Percentiles rank a stretch among this genome's conserved stretches.
phyloP scores from a whole-genome alignment of 169 alveolate genomes.

The Blepharisma undulans region DNA sequence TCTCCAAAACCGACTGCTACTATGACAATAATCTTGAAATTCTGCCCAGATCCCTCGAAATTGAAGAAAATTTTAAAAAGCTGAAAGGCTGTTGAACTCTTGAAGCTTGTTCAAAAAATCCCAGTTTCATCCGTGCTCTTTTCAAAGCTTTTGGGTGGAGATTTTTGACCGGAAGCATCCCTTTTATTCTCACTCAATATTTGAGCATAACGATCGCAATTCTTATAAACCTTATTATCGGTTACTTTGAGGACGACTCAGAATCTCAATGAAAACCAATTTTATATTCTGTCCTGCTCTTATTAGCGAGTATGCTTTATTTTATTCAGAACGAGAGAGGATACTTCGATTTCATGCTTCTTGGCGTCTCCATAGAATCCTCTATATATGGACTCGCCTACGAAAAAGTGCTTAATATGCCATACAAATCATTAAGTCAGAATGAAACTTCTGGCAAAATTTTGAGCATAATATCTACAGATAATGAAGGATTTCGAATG shows the following conservation, averaged over 20 bases:
- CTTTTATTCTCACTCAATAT: background rate
- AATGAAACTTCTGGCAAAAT: background rate
- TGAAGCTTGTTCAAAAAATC: background rate
- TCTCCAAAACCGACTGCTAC: background rate
- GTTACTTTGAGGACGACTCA: background rate
- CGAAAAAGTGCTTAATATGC: background rate
- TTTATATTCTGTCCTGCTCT: background rate
- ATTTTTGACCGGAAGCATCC: background rate
- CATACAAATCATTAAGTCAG: background rate
- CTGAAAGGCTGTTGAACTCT: background rate
- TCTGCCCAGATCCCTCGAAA: background rate
- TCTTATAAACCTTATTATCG: background rate
- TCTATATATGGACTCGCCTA: background rate
- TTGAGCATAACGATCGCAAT: background rate
- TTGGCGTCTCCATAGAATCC: background rate
- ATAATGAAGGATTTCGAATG: background rate
- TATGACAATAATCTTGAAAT: background rate
- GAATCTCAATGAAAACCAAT: background rate
- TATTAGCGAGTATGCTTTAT: background rate
- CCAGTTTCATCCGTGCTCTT: background rate
- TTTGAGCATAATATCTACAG: background rate
- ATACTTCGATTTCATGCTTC: background rate
- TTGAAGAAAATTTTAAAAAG: background rate
- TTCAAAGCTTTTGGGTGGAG: constrained; percentile 1
- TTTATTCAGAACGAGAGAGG: background rate